Evolutionary conservation across 2,329 filamentous ascomycete species (phyloP), one percentile per base, ranked within the genome.

Genomic region (Diaporthe caulivora): DNA sequence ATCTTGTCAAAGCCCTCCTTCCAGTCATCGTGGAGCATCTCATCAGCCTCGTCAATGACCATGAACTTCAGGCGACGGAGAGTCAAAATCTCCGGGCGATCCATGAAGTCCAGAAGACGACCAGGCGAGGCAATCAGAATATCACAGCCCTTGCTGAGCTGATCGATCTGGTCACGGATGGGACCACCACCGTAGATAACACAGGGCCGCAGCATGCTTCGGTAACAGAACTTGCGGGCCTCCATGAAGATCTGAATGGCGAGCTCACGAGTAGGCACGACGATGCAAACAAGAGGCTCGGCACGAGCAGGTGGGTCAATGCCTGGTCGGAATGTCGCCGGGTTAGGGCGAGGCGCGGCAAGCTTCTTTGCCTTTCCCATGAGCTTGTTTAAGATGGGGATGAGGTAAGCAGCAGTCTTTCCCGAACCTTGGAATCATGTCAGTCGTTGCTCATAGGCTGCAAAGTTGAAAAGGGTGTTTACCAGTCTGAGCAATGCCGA

Each of bases 301-400:
- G 95, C 96, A 55, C 90, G 90, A 51, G 94, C 89, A 2, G 83
- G 82, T 26, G 77, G 79, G 21, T 86, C 83, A 2, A 83, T 40
- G 1, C 84, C 84, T 2, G 87, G 82, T 15, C 89, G 84, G 78
- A 91, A 92, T 0, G 84, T 87, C 1, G 82, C 81, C 0, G 90
- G 86, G 75, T 92, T 91, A 0, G 95, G 95, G 6, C 95, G 93
- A 57, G 91, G 88, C 7, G 94, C 95, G 1, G 92, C 92, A 9
- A 98, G 85, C 83, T 95, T 95, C 84, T 95, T 97, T 8, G 94
- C 95, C 84, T 98, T 98, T 34, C 97, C 97, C 95, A 98, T 98
- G 29, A 99, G 85, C 81, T 94, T 93, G 74, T 95, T 97, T 68
- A 98, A 80, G 74, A 97, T 94, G 0, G 97, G 97, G 71, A 98